Evolutionary conservation across 2,329 filamentous ascomycete species (phyloP).

Genomic region (Arachnomyces sp.): DNA sequence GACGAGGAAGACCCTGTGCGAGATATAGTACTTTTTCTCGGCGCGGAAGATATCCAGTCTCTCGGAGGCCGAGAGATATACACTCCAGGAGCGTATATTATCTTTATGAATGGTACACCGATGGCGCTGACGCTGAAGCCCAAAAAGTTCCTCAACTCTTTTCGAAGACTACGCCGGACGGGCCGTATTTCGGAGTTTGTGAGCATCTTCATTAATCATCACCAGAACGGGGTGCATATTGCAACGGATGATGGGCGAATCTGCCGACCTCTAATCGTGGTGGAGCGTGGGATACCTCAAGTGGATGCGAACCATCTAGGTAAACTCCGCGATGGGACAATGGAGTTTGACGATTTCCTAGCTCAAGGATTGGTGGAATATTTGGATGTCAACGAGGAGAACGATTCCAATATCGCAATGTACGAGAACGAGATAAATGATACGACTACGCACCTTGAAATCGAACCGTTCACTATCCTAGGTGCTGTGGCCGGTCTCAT

Average conservation of each 20-base stretch:
- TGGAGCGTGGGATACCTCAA: constrained; percentile 77
- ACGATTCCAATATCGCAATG: constrained; percentile 86
- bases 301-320: constrained; percentile 72
- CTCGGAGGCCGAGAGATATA: constrained; percentile 84
- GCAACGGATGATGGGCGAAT: constrained; percentile 96
- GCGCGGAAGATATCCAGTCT: constrained; percentile 72
- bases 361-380: constrained; percentile 89
- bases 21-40: constrained; percentile 77
- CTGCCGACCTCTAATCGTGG: constrained; percentile 90
- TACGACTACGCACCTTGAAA: constrained; percentile 88
- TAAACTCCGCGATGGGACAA: constrained; percentile 71
- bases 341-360: constrained; percentile 90
- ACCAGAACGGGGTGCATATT: constrained; percentile 86
- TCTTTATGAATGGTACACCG: constrained; percentile 93
- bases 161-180: constrained; percentile 78
- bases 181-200: constrained; percentile 94
- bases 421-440: constrained; percentile 78
- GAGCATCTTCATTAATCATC: constrained; percentile 90
- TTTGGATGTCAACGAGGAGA: constrained; percentile 96
- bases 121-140: constrained; percentile 80
- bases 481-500: constrained; percentile 94
- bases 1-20: constrained; percentile 87
- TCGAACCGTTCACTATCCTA: constrained; percentile 94
- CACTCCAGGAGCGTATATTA: constrained; percentile 71
- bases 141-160: constrained; percentile 75